Evolutionary conservation across 2,329 filamentous ascomycete species (phyloP), one percentile per base, ranked within the genome.

Genomic region (Esteya vermicola): DNA sequence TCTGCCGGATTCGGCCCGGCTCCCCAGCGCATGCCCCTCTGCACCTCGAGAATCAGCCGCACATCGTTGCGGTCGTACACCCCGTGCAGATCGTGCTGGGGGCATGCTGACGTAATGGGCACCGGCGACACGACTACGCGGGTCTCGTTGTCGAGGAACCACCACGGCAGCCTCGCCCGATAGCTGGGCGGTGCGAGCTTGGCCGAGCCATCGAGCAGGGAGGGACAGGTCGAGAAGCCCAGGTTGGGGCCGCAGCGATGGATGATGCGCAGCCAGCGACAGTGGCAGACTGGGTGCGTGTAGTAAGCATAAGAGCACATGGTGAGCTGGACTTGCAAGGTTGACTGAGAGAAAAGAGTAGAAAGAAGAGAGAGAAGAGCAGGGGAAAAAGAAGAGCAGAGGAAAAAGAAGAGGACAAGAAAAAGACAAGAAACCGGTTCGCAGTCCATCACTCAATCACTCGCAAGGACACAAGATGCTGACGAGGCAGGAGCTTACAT

Each of bases 251-350:
- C 58, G 56, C 71, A 75, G 6, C 65, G 62, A 33, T 54, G 45
- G 4, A 52, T 54, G 49, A 75, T 59, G 44, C 62, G 51, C 32
- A 67, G 59, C 70, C 70, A 75, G 48, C 59, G 61, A 58, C 72
- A 70, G 10, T 57, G 56, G 61, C 70, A 75, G 43, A 47, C 48
- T 37, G 61, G 63, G 52, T 69, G 64, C 43, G 59, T 57, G 54
- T 62, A 70, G 53, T 66, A 64, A 21, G 56, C 61, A n/a, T 64
- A 58, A 16, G 50, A 47, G 52, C 69, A 73, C 69, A 73, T 72
- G 21, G 31, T 20, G 18, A 14, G 13, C 6, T 30, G 13, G 13
- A 30, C 6, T 9, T 30, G 27, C 16, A 14, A 6, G 27, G 8
- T 8, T 20, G 6, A 12, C 10, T 19, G 32, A n/a, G 30, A 32